Evolutionary conservation across 2,329 filamentous ascomycete genomes (phyloP).

Genomic region (Lasiodiplodia citricola): DNA sequence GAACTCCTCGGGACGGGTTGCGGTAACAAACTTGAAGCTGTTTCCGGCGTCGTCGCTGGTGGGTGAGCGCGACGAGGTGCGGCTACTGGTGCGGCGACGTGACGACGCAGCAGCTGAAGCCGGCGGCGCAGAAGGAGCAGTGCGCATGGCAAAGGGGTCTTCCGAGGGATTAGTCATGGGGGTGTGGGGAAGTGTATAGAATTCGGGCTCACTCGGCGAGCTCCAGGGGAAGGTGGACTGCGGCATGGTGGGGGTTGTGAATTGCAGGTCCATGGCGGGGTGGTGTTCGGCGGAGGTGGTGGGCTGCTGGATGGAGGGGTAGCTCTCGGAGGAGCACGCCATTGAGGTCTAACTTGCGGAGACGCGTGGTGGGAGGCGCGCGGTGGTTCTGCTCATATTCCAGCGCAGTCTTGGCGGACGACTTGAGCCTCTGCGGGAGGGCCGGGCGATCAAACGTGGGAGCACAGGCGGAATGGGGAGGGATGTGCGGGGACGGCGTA

Average conservation of each 20-base stretch:
- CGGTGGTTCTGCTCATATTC: conserved; percentile 20
- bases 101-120: background rate
- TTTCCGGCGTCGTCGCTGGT: conserved; percentile 20
- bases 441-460: conserved; percentile 6
- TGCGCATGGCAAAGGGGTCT: conserved; percentile 12
- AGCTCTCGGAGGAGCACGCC: conserved; percentile 18
- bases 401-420: background rate
- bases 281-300: background rate
- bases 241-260: conserved; percentile 3
- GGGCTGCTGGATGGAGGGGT: conserved; percentile 9
- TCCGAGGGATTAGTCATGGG: background rate
- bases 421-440: background rate
- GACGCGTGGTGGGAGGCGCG: background rate
- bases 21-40: conserved; percentile 41
- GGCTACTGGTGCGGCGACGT: conserved; percentile 5
- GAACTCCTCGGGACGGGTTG: conserved; percentile 38
- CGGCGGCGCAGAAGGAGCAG: conserved; percentile 20
- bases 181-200: background rate
- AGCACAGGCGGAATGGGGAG: conserved; percentile 15
- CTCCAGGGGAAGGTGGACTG: conserved; percentile 13
- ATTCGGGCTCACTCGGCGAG: conserved; percentile 6
- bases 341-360: conserved; percentile 12
- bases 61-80: conserved; percentile 20
- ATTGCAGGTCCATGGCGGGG: conserved; percentile 20
- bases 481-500: conserved; percentile 5